Evolutionary conservation across 164 flowering plant genomes (phyloP).

Genomic region (Dillenia turbinata): DNA sequence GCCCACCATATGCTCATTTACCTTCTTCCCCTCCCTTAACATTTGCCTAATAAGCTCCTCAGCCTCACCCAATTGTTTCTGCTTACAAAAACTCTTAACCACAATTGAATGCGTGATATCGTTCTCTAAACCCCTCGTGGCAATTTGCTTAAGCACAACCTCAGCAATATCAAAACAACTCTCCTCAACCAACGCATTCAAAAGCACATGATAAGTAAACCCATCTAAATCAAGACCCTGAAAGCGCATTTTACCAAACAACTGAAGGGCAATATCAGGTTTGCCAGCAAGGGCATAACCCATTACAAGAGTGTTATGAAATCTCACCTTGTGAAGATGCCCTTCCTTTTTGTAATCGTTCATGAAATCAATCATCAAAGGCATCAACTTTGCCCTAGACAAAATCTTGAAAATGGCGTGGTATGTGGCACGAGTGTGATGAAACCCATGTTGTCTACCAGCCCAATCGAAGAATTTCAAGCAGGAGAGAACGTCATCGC

Average conservation of each 20-base stretch:
- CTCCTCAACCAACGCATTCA: conserved; percentile 71
- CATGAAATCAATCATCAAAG: conserved; percentile 52
- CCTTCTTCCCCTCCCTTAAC: conserved; percentile 10
- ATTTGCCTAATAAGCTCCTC: conserved; percentile 2
- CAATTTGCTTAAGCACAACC: conserved; percentile 44
- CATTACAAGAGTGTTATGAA: conserved; percentile 55
- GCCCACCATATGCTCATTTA: conserved; percentile 23
- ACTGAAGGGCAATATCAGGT: conserved; percentile 56
- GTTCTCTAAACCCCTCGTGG: conserved; percentile 39
- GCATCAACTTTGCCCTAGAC: conserved; percentile 34
- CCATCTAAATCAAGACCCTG: conserved; percentile 61
- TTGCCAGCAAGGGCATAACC: conserved; percentile 79
- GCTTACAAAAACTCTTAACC: conserved; percentile 56
- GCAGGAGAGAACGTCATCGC: conserved; percentile 49
- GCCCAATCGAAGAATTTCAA: conserved; percentile 92
- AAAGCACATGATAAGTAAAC: conserved; percentile 60
- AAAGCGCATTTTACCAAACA: conserved; percentile 77
- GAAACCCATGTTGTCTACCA: conserved; percentile 58
- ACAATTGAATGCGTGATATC: conserved; percentile 40
- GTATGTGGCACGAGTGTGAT: conserved; percentile 63
- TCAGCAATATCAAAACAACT: conserved; percentile 42
- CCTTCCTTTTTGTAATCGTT: conserved; percentile 15
- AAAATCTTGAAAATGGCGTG: conserved; percentile 64
- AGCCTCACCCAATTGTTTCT: conserved; percentile 38
- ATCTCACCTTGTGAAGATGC: conserved; percentile 21